These are phyloP conservation scores for Pichia nanzhaoensis DNA, from an alignment of 805 yeast species.

Conservation along the genomic window DNA sequence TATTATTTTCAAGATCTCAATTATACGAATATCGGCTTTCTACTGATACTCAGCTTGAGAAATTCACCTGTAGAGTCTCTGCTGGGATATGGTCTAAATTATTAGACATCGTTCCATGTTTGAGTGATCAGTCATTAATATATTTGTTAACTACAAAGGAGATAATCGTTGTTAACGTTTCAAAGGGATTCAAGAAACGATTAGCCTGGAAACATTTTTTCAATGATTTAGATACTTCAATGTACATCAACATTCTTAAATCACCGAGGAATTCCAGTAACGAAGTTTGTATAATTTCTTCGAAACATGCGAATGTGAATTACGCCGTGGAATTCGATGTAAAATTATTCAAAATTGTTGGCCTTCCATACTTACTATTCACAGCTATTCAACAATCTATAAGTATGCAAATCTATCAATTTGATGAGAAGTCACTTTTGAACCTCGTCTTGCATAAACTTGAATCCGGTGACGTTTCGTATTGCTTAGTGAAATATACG, in stretches of 20 bases:
- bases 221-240: constrained; percentile 46
- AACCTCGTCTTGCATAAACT: neutral
- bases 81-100: constrained; percentile 50
- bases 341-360: constrained; percentile 15
- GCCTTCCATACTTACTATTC: constrained; percentile 21
- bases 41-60: constrained; percentile 16
- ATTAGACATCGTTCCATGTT: constrained; percentile 34
- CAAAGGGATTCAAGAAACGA: constrained; percentile 35
- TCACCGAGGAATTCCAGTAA: constrained; percentile 7
- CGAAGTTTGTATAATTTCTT: constrained; percentile 26
- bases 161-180: constrained; percentile 43
- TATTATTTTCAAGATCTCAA: constrained; percentile 39
- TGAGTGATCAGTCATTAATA: constrained; percentile 25
- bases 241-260: constrained; percentile 31
- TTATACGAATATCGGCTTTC: constrained; percentile 30
- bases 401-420: constrained; percentile 1
- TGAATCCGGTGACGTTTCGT: constrained; percentile 18
- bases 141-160: constrained; percentile 64
- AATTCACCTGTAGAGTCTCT: constrained; percentile 33
- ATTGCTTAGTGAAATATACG: constrained; percentile 10
- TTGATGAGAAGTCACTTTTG: neutral
- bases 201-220: constrained; percentile 72
- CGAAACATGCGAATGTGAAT: constrained; percentile 24
- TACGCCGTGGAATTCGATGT: constrained; percentile 28
- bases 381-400: constrained; percentile 4